These are phyloP conservation scores for Corynespora cassiicola DNA, from an alignment of 2,329 filamentous ascomycete genomes.

Conservation along the genomic window DNA sequence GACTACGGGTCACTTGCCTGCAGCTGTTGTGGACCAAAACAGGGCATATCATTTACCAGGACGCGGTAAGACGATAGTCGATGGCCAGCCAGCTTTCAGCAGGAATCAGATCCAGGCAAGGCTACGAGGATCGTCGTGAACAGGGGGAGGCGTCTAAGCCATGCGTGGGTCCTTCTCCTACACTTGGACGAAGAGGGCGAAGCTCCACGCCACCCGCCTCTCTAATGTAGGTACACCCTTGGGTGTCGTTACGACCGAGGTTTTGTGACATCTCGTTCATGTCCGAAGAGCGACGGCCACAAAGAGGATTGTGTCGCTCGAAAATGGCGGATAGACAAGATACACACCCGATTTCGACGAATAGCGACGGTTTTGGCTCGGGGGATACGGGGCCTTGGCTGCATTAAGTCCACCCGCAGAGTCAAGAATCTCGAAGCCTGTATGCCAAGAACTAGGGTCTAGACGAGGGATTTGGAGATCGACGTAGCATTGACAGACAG, in stretches of 20 bases:
- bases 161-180: slow-evolving; percentile 8
- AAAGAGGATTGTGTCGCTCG: not conserved
- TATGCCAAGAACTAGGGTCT: slow-evolving; percentile 1
- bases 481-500: slow-evolving; percentile 11
- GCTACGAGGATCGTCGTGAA: slow-evolving; percentile 14
- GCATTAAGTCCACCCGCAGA: slow-evolving; percentile 9
- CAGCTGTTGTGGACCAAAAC: slow-evolving; percentile 14
- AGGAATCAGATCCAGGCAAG: slow-evolving; percentile 16
- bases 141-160: slow-evolving; percentile 11
- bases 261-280: no score
- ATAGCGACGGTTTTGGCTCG: not conserved
- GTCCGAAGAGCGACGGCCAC: no score
- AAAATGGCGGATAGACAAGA: no score
- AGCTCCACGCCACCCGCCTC: no score
- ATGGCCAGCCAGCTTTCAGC: slow-evolving; percentile 11
- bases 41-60: slow-evolving; percentile 15
- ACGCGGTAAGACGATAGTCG: slow-evolving; percentile 24
- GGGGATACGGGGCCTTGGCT: slow-evolving; percentile 7
- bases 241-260: no score
- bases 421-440: slow-evolving; percentile 2
- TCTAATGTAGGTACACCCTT: no score
- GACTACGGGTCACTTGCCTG: slow-evolving; percentile 12
- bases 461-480: slow-evolving; percentile 8
- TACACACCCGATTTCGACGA: slow-evolving; percentile 1
- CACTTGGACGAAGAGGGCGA: no score